These are phyloP conservation scores for Hebeloma cylindrosporum DNA, from an alignment of 768 basidiomycete species.

Conservation along the genomic window DNA sequence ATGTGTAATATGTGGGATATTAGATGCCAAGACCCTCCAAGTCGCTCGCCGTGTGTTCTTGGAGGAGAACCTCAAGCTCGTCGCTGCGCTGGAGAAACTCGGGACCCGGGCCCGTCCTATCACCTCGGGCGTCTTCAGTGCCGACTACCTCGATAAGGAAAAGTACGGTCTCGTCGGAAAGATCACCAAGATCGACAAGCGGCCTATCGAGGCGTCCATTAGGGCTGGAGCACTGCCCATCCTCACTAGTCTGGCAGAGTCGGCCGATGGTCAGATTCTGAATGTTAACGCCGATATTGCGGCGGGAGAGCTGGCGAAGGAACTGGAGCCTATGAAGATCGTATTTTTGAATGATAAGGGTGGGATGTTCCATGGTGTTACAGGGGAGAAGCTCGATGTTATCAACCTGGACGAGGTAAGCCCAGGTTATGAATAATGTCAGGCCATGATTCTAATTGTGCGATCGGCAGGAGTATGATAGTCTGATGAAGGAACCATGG, in stretches of 20 bases:
- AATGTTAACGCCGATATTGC: constrained; percentile 99
- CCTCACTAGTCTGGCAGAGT: constrained; percentile 92
- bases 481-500: constrained; percentile 97
- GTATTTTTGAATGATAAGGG: constrained; percentile 99
- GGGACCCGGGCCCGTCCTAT: constrained; percentile 98
- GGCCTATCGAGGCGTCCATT: constrained; percentile 95
- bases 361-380: constrained; percentile 95
- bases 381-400: constrained; percentile 92
- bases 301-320: constrained; percentile 96
- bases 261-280: constrained; percentile 93
- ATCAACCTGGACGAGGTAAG: constrained; percentile 96
- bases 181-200: constrained; percentile 93
- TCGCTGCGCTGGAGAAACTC: constrained; percentile 87
- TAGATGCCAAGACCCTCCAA: constrained; percentile 93
- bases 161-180: constrained; percentile 97
- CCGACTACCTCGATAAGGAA: constrained; percentile 91
- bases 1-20: no score
- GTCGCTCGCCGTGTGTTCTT: constrained; percentile 96
- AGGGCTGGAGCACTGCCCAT: constrained; percentile 95
- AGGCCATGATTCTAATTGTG: no score
- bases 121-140: constrained; percentile 96
- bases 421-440: no score
- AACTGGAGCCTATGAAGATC: constrained; percentile 97
- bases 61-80: constrained; percentile 95
- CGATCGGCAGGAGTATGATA: constrained; percentile 98